phyloP scores from a whole-genome alignment of 1,284 basidiomycete genomes.

The Acaromyces ingoldii region DNA sequence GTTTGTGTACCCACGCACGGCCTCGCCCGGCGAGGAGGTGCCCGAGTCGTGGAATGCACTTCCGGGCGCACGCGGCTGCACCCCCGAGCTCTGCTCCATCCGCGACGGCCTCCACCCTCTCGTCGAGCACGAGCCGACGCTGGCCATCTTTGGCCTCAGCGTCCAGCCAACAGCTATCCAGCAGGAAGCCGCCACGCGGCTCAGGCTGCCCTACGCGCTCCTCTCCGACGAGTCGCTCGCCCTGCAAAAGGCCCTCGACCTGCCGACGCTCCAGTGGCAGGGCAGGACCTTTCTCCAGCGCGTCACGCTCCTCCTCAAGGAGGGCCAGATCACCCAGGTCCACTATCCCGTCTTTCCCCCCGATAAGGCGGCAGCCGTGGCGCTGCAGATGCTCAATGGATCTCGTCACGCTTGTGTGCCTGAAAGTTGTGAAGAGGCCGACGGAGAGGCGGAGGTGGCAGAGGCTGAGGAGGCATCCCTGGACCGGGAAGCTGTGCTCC shows the following conservation, averaged over 20 bases:
- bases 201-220: slow-evolving; percentile 14
- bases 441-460: too few relatives aligned
- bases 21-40: slow-evolving; percentile 8
- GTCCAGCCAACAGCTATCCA: slow-evolving; percentile 20
- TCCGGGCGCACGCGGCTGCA: slow-evolving; percentile 19
- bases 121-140: slow-evolving; percentile 17
- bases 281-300: slow-evolving; percentile 18
- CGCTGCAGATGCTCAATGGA: slow-evolving; percentile 22
- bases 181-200: slow-evolving; percentile 1
- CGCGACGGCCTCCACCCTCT: slow-evolving; percentile 13
- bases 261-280: slow-evolving; percentile 23
- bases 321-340: slow-evolving; percentile 36
- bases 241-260: slow-evolving; percentile 20
- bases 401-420: too few relatives aligned
- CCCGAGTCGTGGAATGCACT: slow-evolving; percentile 18
- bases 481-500: too few relatives aligned
- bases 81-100: slow-evolving; percentile 23
- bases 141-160: slow-evolving; percentile 36
- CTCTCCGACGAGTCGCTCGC: slow-evolving; percentile 18
- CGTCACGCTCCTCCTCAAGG: slow-evolving; percentile 33
- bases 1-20: slow-evolving; percentile 26
- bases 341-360: slow-evolving; percentile 31
- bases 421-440: too few relatives aligned
- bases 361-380: slow-evolving; percentile 21
- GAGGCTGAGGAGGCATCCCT: too few relatives aligned